Evolutionary conservation across 169 alveolate species (phyloP).

Genomic region (Eimeria brunetti): DNA sequence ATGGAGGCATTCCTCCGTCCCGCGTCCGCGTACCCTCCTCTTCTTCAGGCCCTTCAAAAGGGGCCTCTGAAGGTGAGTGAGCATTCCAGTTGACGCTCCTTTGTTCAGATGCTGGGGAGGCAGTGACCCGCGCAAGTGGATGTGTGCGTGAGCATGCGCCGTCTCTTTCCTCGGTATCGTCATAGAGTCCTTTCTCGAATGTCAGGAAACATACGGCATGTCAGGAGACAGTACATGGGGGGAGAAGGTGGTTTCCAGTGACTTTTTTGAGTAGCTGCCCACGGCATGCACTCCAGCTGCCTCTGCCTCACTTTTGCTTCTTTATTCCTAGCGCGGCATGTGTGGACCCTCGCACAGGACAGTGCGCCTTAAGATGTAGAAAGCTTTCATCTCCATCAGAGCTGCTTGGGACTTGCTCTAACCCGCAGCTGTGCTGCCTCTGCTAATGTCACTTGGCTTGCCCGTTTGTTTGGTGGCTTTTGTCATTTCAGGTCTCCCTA

Average conservation of each 20-base stretch:
- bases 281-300: neutral
- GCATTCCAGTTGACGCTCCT: neutral
- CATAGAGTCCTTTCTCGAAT: neutral
- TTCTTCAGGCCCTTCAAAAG: conserved; percentile 73
- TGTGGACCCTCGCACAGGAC: neutral
- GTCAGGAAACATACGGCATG: neutral
- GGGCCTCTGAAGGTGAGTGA: conserved; percentile 78
- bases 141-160: neutral
- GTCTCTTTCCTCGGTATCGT: neutral
- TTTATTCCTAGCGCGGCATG: neutral
- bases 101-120: neutral
- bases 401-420: too few relatives aligned
- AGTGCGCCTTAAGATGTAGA: neutral
- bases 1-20: conserved; percentile 72
- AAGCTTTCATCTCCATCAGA: neutral
- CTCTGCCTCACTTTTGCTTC: neutral
- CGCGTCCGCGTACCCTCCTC: conserved; percentile 71
- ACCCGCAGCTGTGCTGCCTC: neutral
- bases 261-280: neutral
- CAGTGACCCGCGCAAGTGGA: neutral
- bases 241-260: neutral
- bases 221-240: neutral
- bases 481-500: conserved; percentile 86
- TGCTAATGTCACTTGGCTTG: neutral
- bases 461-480: neutral